phyloP scores from a whole-genome alignment of 495 filamentous ascomycete genomes.

The Rostrohypoxylon terebratum region DNA sequence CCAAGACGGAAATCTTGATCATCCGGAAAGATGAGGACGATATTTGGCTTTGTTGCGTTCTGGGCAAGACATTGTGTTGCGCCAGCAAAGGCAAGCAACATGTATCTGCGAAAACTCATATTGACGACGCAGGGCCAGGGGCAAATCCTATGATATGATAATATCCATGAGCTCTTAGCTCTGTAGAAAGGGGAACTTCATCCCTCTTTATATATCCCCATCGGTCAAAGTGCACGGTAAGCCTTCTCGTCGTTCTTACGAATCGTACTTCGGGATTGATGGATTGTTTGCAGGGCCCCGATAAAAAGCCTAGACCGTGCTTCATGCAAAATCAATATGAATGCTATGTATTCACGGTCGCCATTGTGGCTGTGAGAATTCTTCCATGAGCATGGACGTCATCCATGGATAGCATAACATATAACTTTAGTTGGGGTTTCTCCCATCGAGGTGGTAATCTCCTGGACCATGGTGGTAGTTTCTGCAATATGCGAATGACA shows the following conservation, averaged over 20 bases:
- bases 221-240: not conserved
- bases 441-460: not conserved
- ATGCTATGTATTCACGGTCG: not conserved
- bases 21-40: constrained; percentile 67
- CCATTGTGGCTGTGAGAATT: not conserved
- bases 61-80: not conserved
- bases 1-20: constrained; percentile 65
- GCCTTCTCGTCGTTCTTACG: not conserved
- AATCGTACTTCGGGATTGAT: not conserved
- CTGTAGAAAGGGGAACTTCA: not conserved
- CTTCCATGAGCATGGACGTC: constrained; percentile 8
- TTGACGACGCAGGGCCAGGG: not conserved
- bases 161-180: not conserved
- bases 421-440: not conserved
- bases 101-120: not conserved
- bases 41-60: constrained; percentile 50
- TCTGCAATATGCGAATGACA: not conserved
- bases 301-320: not conserved
- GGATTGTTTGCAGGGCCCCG: not conserved
- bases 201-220: not conserved
- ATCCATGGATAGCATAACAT: not conserved
- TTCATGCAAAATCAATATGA: not conserved
- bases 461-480: not conserved
- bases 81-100: not conserved
- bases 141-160: not conserved